Conservation (phyloP, 805 yeast species). For the Priceomyces fermenticarens region DNA sequence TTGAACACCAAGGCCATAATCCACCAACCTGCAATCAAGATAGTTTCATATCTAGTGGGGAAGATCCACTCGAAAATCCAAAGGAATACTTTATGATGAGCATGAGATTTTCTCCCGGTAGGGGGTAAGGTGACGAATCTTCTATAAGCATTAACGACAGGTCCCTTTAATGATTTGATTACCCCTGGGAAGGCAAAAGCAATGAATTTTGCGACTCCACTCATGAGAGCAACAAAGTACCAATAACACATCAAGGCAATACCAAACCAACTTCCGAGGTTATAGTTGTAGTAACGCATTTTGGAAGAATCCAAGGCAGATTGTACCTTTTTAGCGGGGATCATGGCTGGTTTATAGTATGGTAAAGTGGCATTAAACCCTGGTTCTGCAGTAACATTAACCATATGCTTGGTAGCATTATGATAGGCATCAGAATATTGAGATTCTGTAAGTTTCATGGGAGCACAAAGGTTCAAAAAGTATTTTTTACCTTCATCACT, state of each 20-base stretch:
- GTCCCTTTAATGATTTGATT: conserved; percentile 27
- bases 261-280: conserved; percentile 41
- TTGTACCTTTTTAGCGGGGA: conserved; percentile 20
- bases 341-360: conserved; percentile 35
- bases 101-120: conserved; percentile 14
- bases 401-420: conserved; percentile 41
- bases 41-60: conserved; percentile 53
- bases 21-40: conserved; percentile 40
- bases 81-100: conserved; percentile 9
- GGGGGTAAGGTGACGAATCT: conserved; percentile 29
- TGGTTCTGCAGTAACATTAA: conserved; percentile 24
- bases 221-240: conserved; percentile 27
- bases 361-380: conserved; percentile 24
- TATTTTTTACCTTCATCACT: conserved; percentile 18
- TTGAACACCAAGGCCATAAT: conserved; percentile 27
- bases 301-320: conserved; percentile 25
- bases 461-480: conserved; percentile 23
- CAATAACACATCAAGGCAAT: conserved; percentile 26
- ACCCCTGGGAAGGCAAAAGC: conserved; percentile 20
- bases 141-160: conserved; percentile 18
- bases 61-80: conserved; percentile 24
- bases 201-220: conserved; percentile 29
- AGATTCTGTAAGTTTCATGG: conserved; percentile 23
- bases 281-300: conserved; percentile 27
- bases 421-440: conserved; percentile 32